Evolutionary conservation across 805 yeast species (phyloP).

Genomic region (Lachancea meyersii): DNA sequence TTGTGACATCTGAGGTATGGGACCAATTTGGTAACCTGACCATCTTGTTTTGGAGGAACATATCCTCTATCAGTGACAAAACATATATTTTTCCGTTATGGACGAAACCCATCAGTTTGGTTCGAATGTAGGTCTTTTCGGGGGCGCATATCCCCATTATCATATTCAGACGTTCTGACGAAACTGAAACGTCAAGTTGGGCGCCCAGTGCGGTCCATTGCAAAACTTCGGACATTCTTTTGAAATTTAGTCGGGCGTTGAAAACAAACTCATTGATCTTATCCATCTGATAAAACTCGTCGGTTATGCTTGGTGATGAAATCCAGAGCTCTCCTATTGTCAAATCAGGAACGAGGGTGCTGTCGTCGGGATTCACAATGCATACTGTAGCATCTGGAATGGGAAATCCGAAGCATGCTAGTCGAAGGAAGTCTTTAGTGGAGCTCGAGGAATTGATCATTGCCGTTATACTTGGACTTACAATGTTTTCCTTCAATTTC

Average conservation of each 20-base stretch:
- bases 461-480: slow-evolving; percentile 29
- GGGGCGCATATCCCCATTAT: slow-evolving; percentile 28
- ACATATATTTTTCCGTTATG: slow-evolving; percentile 83
- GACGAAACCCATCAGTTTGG: slow-evolving; percentile 86
- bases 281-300: slow-evolving; percentile 33
- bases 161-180: slow-evolving; percentile 24
- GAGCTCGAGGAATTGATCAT: slow-evolving; percentile 31
- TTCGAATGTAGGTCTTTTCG: slow-evolving; percentile 55
- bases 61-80: slow-evolving; percentile 84
- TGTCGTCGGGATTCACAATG: slow-evolving; percentile 89
- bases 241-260: slow-evolving; percentile 29
- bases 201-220: neutral
- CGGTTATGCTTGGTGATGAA: slow-evolving; percentile 86
- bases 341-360: slow-evolving; percentile 61
- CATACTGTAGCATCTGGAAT: slow-evolving; percentile 91
- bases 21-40: slow-evolving; percentile 32
- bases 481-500: slow-evolving; percentile 31
- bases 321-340: slow-evolving; percentile 97
- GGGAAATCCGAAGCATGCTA: slow-evolving; percentile 92
- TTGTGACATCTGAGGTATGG: slow-evolving; percentile 30
- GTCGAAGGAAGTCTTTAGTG: slow-evolving; percentile 49
- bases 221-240: slow-evolving; percentile 22
- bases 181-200: neutral
- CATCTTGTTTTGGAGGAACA: slow-evolving; percentile 59
- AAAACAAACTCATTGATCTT: slow-evolving; percentile 33